These are phyloP conservation scores for Candida berthetii DNA, from an alignment of 805 yeast genomes.

Conservation along the genomic window DNA sequence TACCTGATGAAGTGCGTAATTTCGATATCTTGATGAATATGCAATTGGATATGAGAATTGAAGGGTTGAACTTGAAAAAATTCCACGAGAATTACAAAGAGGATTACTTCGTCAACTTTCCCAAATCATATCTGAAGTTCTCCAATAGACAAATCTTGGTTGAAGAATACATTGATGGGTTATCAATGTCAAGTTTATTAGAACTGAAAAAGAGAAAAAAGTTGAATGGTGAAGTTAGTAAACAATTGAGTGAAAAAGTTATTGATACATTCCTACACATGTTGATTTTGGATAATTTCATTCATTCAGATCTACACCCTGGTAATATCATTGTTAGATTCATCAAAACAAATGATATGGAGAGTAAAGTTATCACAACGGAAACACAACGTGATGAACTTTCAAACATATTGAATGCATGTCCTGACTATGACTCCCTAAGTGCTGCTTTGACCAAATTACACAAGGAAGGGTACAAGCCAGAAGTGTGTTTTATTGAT, in stretches of 20 bases:
- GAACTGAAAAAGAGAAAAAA: constrained; percentile 24
- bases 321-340: constrained; percentile 86
- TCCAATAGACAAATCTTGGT: constrained; percentile 71
- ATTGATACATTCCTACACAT: constrained; percentile 89
- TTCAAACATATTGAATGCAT: constrained; percentile 12
- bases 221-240: constrained; percentile 50
- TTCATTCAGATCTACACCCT: constrained; percentile 95
- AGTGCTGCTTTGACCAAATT: constrained; percentile 38
- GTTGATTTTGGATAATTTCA: constrained; percentile 89
- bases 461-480: constrained; percentile 56
- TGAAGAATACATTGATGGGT: constrained; percentile 80
- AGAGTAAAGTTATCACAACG: constrained; percentile 19
- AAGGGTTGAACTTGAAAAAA: constrained; percentile 69
- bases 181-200: constrained; percentile 72
- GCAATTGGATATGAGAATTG: constrained; percentile 87
- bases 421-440: constrained; percentile 32
- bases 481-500: constrained; percentile 87
- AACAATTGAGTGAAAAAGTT: constrained; percentile 71
- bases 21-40: constrained; percentile 80
- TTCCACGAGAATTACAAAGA: constrained; percentile 66
- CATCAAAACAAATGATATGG: constrained; percentile 37
- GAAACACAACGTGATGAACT: constrained; percentile 16
- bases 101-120: constrained; percentile 64
- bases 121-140: constrained; percentile 60
- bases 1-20: constrained; percentile 91